Evolutionary conservation across 768 basidiomycete species (phyloP), one percentile per base, ranked within the genome.

Genomic region (Tremella fuciformis): DNA sequence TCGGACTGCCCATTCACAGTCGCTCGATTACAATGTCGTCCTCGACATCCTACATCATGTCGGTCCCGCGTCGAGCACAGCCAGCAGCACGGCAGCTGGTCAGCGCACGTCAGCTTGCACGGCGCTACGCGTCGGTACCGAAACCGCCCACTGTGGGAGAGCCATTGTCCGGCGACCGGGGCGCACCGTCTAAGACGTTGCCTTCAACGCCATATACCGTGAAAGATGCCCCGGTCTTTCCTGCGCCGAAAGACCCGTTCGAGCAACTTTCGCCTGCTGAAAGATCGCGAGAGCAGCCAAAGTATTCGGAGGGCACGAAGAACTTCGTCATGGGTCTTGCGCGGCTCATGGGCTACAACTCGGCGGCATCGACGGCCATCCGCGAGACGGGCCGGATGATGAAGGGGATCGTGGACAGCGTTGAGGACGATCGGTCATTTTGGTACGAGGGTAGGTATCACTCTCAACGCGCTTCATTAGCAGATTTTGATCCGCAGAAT

Each of bases 401-500:
- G 65, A 76, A 76, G 46, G 69, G 73, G 19, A 76, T 78, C 24
- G 78, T 79, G 6, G 76, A 79, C 53, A 67, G 77, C 34, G 77
- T 77, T 13, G 75, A 78, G 63, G 53, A 65, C 44, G 79, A 79
- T 65, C 65, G 71, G 18, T 70, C 64, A 16, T 81, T 79, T 63
- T 78, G 79, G 73, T 80, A 80, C 66, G 77, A 76, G 48, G 78
- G 80, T 81, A 57, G 65, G 78, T 65, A 19, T 9, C 25, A 42
- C 42, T 46, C 6, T 46, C 29, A 29, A 7, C n/a, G 16, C n/a
- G 42, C 42, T 46, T 46, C 15, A 26, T 50, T 2, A 21, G 37
- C 2, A 53, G 13, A 21, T 6, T 4, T 8, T 37, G 55, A 13
- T 25, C 38, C 0, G 8, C 67, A 96, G 93, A 84, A 59, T 94